Base-by-base conservation (phyloP, 2,329 filamentous ascomycete species). In the Ceratocystis cubensis region DNA sequence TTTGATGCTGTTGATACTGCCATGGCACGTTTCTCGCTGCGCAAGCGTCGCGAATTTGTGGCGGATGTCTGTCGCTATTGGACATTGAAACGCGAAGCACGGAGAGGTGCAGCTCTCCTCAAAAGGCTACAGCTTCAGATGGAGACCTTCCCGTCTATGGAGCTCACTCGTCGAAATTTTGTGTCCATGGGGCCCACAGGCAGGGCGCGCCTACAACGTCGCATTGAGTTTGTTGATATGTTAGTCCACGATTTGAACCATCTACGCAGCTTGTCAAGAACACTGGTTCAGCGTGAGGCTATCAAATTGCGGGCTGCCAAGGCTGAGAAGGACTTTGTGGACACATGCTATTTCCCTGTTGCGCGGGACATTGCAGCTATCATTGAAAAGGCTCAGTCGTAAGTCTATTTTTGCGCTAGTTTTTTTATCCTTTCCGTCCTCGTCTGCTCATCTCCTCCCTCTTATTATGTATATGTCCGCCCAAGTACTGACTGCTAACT, bases 121-220 rank as follows among this genome's bases (percentile, higher is more conserved):
- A 97, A 97, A 77, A 86, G 94, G 45, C 81, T 99, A 22, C 94
- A 99, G 74, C 78, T 97, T 67, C 92, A 96, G 75, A 88, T 96
- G 82, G 93, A 97, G 75, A 90, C 91, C 0, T 99, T 97, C 75
- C 93, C 93, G 5, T 96, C 91, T 0, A 96, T 96, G 88, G 94
- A 99, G 76, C 87, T 99, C 70, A 96, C 94, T 1, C 84, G 94
- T 64, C 88, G 94, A 68, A 93, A 97, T 75, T 99, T 96, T 75
- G 88, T 88, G n/a, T 88, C 88, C 46, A 96, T 97, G 90, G 94
- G 94, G 5, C 86, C 88, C 50, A 86, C 85, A 61, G 94, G 94
- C 65, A 86, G 87, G 72, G 83, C 88, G 30, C 84, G 91, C 62
- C 80, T 99, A 37, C 81, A 87, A 63, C 83, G 91, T 67, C 86